phyloP scores from a whole-genome alignment of 495 filamentous ascomycete species.

The Umbilicaria muhlenbergii region DNA sequence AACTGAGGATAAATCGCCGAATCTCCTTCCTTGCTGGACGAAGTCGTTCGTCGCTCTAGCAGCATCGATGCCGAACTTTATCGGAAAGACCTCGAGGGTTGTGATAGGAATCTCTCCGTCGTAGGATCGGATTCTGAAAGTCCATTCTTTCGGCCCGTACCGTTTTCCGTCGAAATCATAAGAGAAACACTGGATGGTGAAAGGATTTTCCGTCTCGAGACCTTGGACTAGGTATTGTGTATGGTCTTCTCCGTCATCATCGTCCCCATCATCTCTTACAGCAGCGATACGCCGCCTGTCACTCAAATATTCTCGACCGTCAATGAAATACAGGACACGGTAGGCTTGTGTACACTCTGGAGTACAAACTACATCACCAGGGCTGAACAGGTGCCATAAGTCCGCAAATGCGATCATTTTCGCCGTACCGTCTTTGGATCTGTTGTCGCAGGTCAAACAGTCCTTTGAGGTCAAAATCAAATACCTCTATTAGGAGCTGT shows the following conservation, averaged over 20 bases:
- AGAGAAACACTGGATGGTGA: conserved; percentile 18
- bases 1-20: conserved; percentile 14
- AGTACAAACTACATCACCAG: conserved; percentile 11
- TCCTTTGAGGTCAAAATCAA: no score
- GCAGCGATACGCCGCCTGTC: not conserved
- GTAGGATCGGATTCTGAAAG: conserved; percentile 16
- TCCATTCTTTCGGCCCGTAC: conserved; percentile 20
- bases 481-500: no score
- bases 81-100: conserved; percentile 21
- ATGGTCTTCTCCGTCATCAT: conserved; percentile 4
- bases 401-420: conserved; percentile 20
- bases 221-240: conserved; percentile 3
- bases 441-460: no score
- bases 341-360: conserved; percentile 8
- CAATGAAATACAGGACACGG: conserved; percentile 2
- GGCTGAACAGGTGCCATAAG: conserved; percentile 26
- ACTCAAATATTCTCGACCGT: conserved; percentile 3
- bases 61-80: conserved; percentile 12
- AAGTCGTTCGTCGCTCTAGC: conserved; percentile 10
- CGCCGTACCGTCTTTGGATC: not conserved
- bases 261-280: conserved; percentile 11
- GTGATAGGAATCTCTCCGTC: conserved; percentile 21
- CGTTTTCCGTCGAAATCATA: conserved; percentile 26
- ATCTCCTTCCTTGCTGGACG: conserved; percentile 19
- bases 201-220: conserved; percentile 6